These are phyloP conservation scores for Arctostaphylos glauca DNA, from an alignment of 148 eudicot genomes.

Conservation along the genomic window DNA sequence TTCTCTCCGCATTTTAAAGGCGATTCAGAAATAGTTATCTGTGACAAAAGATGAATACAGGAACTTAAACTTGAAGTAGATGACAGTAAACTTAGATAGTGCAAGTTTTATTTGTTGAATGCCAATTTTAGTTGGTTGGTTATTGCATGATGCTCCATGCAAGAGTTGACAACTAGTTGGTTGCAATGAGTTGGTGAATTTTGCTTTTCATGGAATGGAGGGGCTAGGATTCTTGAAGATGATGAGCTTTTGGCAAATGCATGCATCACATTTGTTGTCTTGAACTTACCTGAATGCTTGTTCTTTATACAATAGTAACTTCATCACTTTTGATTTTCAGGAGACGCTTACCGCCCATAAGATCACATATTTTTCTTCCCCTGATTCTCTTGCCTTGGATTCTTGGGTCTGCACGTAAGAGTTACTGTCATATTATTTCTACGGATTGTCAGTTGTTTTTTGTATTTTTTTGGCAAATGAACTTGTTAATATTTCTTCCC, in stretches of 20 bases:
- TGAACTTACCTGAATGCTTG: background rate
- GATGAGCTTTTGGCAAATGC: background rate
- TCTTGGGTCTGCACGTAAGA: slow-evolving; percentile 66
- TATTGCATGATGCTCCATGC: background rate
- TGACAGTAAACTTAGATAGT: background rate
- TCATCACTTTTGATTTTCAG: slow-evolving; percentile 35
- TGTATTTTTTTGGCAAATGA: background rate
- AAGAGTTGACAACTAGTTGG: background rate
- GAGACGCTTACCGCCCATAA: slow-evolving; percentile 81
- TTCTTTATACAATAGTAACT: background rate
- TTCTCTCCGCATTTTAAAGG: background rate
- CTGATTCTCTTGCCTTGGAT: slow-evolving; percentile 78
- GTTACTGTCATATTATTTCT: slow-evolving; percentile 12
- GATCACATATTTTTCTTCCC: slow-evolving; percentile 63
- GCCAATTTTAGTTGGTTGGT: background rate
- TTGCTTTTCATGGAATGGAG: background rate
- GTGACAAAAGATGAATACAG: background rate
- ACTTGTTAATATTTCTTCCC: background rate
- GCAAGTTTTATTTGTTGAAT: background rate
- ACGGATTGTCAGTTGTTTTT: background rate
- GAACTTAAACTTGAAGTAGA: background rate
- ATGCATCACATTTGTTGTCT: background rate
- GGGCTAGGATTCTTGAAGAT: background rate
- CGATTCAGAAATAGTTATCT: background rate
- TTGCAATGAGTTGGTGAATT: background rate